Base-by-base conservation (phyloP, 2,329 filamentous ascomycete species). In the Aspergillus sp. region DNA sequence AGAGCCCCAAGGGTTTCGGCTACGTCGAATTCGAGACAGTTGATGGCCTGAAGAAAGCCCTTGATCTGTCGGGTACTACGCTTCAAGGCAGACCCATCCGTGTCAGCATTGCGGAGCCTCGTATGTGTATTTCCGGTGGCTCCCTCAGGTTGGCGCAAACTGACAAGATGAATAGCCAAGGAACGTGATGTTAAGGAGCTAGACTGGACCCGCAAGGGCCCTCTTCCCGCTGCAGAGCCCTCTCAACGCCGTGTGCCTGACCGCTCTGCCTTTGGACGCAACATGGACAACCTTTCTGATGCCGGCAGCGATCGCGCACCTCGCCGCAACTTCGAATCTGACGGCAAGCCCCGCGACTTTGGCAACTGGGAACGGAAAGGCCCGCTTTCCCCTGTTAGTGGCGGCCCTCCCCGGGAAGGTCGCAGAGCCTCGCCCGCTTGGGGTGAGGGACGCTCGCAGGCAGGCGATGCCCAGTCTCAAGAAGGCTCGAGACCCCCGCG, bases 1-100 rank as follows among this genome's bases (percentile, higher is more conserved):
- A 85, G 69, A 89, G 90, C 63, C 93, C 93, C 55, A 98, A 98
- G 76, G 93, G 93, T 42, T 98, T 98, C 62, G 93, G 91, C 52
- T 98, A 98, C 67, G 91, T 94, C 55, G 93, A 98, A 69, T 98
- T 98, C 62, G 82, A 78, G 56, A 84, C 82, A 44, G 73, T 93
- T 40, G 91, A 97, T 43, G 91, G 91, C 49, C 75, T 98, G 62
- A 94, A 94, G 76, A 85, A 89, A 71, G 93, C 93, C 47, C 79
- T 98, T 54, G 81, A 82, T 49, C 79, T 93, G 53, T 90, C 90
- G 61, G 87, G 88, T 59, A 77, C 81, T 51, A 82, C 81, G 49
- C 90, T 97, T 68, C 85, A 94, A 67, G 89, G 89, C 58, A 85
- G 93, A 57, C 86, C 83, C 64, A 89, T 98, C 67, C 83, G 88